phyloP scores from a whole-genome alignment of 1,284 basidiomycete species.

The Malassezia nana region DNA sequence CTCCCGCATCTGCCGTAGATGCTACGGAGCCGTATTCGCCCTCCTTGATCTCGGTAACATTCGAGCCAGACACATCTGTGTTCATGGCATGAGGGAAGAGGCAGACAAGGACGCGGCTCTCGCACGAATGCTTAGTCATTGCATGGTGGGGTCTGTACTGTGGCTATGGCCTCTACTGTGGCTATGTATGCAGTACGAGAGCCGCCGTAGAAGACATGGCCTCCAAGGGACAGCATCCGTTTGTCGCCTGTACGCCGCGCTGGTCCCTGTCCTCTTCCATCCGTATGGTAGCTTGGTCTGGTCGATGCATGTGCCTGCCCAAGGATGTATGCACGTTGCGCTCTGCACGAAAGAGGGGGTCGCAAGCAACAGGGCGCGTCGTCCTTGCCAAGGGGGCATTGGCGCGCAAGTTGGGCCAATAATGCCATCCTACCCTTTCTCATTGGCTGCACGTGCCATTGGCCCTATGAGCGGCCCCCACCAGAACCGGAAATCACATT shows the following conservation, averaged over 20 bases:
- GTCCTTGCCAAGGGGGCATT: background rate
- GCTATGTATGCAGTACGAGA: no score
- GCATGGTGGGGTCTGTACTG: background rate
- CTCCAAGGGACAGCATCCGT: no score
- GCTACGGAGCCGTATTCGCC: background rate
- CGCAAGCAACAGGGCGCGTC: background rate
- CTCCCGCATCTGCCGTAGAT: background rate
- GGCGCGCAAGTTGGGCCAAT: background rate
- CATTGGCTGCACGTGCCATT: background rate
- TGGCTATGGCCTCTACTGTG: no score
- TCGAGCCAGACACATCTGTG: constrained; percentile 6
- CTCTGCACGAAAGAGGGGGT: background rate
- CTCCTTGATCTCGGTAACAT: constrained; percentile 1
- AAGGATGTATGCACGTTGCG: background rate
- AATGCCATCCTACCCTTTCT: background rate
- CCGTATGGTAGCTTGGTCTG: background rate
- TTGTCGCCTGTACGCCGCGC: no score
- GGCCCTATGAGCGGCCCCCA: background rate
- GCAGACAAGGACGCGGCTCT: background rate
- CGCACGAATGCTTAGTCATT: background rate
- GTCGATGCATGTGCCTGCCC: background rate
- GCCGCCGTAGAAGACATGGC: no score
- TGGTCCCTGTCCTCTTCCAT: no score
- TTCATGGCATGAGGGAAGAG: background rate
- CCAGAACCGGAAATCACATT: background rate